Base-by-base conservation (phyloP, 2,329 filamentous ascomycete species). In the Fusarium sp. region DNA sequence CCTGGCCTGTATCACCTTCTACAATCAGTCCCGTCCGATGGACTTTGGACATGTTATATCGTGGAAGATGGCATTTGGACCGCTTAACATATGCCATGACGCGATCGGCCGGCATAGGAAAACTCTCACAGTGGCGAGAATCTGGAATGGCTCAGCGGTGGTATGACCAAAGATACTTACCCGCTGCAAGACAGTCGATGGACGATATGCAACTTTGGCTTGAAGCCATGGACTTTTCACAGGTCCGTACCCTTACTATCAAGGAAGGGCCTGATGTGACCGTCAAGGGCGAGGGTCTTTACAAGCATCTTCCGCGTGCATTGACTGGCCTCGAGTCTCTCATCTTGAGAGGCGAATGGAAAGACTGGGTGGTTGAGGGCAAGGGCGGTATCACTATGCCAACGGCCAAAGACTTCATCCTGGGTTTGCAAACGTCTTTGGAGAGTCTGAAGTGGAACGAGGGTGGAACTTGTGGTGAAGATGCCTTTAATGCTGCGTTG, bases 201-300 rank as follows among this genome's bases (percentile, higher is more conserved):
- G 39, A 68, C 7, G 65, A 68, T 14, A 43, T 53, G 11, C 44
- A 62, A 14, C 56, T 62, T 6, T 68, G 65, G 65, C 36, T 68
- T 3, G 55, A 62, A 21, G 56, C 39, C 2, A 68, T 68, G 65
- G 60, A 68, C 39, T 68, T 68, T 28, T 68, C 65, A 0, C n/a
- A 65, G 4, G 30, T 68, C 1, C 60, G 62, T 6, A 58, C 45
- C 2, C 23, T 68, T 2, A 26, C 46, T 7, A 58, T 68, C 17
- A 36, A 24, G 3, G 7, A 52, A 15, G 2, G 10, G 26, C 3
- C 6, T 7, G 0, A 6, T 6, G 6, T 10, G 1, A 9, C 6
- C 4, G 39, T 48, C 7, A 7, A 32, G 3, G 28, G 54, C 4
- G 38, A 34, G 9, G 34, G 56, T 4, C 17, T 55, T 3, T 34